Percentiles rank a stretch among this genome's conserved stretches.
Conservation (phyloP, 495 filamentous ascomycete genomes). For the Xylaria grammica region DNA sequence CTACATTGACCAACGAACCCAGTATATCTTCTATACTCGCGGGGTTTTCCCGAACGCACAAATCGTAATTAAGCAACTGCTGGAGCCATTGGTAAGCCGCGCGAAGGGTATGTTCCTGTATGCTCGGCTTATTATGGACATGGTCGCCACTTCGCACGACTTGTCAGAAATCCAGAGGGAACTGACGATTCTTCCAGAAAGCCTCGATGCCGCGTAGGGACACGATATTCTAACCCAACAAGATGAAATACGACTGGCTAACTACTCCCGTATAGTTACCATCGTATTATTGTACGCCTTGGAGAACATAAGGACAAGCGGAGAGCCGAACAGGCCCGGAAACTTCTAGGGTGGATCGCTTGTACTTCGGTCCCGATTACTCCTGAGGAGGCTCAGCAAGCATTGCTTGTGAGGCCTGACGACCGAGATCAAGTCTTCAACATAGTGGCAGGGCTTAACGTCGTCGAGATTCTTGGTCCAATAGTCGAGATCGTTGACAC, state of each 20-base stretch:
- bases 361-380: background rate
- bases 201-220: background rate
- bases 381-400: background rate
- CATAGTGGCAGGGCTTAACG: background rate
- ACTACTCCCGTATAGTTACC: background rate
- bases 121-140: background rate
- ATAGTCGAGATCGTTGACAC: constrained; percentile 37
- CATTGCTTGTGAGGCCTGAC: background rate
- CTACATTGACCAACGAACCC: background rate
- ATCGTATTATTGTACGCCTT: background rate
- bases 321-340: background rate
- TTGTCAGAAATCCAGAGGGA: background rate
- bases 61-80: background rate
- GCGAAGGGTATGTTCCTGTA: constrained; percentile 3
- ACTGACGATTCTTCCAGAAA: background rate
- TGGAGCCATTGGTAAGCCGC: background rate
- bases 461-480: constrained; percentile 29
- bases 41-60: background rate
- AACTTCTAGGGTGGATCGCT: background rate
- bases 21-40: background rate
- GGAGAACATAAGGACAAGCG: background rate
- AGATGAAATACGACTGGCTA: background rate
- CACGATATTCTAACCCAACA: background rate
- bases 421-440: background rate
- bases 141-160: background rate